Conservation (phyloP, 306 rosid genomes). For the Castanea sativa region DNA sequence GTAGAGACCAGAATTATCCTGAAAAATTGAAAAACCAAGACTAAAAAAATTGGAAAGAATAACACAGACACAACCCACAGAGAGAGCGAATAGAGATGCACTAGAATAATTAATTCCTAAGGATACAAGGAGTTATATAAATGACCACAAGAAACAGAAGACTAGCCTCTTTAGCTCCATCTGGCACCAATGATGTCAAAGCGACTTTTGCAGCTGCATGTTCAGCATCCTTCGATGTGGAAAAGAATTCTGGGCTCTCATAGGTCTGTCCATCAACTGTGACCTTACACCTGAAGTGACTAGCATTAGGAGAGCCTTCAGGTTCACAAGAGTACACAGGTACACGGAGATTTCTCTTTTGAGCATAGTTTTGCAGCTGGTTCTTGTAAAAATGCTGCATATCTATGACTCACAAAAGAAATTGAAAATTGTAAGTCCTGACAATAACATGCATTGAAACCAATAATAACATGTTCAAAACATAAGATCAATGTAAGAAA, state of each 20-base stretch:
- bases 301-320: constrained; percentile 81
- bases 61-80: neutral
- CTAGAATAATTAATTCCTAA: neutral
- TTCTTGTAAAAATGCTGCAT: constrained; percentile 58
- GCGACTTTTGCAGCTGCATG: constrained; percentile 84
- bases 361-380: constrained; percentile 61
- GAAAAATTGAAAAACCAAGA: constrained; percentile 17
- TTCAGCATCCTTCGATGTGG: constrained; percentile 80
- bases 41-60: neutral
- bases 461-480: constrained; percentile 5
- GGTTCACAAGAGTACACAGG: constrained; percentile 64
- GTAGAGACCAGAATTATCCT: constrained; percentile 58
- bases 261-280: constrained; percentile 57
- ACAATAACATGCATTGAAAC: constrained; percentile 6
- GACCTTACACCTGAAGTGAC: constrained; percentile 65
- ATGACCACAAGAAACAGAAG: constrained; percentile 19
- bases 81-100: neutral
- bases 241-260: constrained; percentile 48
- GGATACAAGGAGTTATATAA: constrained; percentile 3
- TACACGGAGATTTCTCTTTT: constrained; percentile 44
- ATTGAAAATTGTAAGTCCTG: constrained; percentile 6
- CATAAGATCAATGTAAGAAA: neutral
- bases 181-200: constrained; percentile 44
- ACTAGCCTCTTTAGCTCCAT: constrained; percentile 61
- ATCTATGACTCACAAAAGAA: constrained; percentile 31